phyloP scores from a whole-genome alignment of 768 basidiomycete species.

The Glaciozyma antarctica region DNA sequence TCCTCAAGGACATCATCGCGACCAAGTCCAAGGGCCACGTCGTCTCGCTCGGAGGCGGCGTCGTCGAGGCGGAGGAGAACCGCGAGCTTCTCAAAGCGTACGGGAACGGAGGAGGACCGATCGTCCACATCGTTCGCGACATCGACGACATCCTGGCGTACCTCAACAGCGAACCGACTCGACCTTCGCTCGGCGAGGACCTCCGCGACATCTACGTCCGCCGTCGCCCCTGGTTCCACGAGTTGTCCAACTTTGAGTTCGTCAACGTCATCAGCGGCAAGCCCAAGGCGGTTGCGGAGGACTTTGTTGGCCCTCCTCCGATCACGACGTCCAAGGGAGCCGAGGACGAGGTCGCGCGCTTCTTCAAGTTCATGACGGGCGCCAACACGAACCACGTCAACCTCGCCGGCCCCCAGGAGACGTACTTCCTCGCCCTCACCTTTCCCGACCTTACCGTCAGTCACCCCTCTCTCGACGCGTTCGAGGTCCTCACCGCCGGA shows the following conservation, averaged over 20 bases:
- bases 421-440: slow-evolving; percentile 71
- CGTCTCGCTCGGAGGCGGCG: slow-evolving; percentile 85
- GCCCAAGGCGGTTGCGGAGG: slow-evolving; percentile 17
- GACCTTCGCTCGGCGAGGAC: slow-evolving; percentile 83
- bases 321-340: slow-evolving; percentile 24
- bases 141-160: slow-evolving; percentile 63
- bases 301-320: slow-evolving; percentile 11
- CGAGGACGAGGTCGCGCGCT: slow-evolving; percentile 59
- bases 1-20: slow-evolving; percentile 58
- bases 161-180: slow-evolving; percentile 59
- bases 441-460: slow-evolving; percentile 52
- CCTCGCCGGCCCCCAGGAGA: slow-evolving; percentile 48
- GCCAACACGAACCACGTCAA: slow-evolving; percentile 50
- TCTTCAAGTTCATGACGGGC: slow-evolving; percentile 81
- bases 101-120: slow-evolving; percentile 42
- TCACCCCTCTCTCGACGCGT: slow-evolving; percentile 51
- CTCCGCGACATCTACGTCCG: slow-evolving; percentile 73
- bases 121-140: slow-evolving; percentile 75
- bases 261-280: slow-evolving; percentile 54
- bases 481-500: slow-evolving; percentile 68
- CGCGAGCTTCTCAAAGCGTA: slow-evolving; percentile 56
- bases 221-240: slow-evolving; percentile 74
- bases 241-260: slow-evolving; percentile 74
- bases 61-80: slow-evolving; percentile 75
- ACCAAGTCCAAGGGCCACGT: slow-evolving; percentile 55